Percentiles rank a stretch among this genome's conserved stretches.
phyloP scores from a whole-genome alignment of 164 flowering plant species.

The Piper betle region DNA sequence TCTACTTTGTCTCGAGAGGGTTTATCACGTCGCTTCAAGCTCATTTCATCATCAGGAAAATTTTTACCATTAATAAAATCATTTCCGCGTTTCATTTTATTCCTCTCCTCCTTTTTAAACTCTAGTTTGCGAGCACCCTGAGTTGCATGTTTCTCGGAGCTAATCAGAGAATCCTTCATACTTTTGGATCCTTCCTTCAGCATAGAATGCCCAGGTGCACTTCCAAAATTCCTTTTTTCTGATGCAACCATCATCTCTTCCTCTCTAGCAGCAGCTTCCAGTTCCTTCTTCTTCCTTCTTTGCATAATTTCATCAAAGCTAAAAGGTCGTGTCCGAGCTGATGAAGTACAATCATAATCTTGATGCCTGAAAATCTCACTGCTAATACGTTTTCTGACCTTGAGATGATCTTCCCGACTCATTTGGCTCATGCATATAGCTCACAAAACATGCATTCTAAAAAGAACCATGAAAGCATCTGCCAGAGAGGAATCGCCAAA shows the following conservation, averaged over 20 bases:
- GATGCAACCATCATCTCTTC: slow-evolving; percentile 9
- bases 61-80: slow-evolving; percentile 17
- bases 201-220: slow-evolving; percentile 15
- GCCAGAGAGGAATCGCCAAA: not conserved
- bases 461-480: not conserved
- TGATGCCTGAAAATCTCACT: slow-evolving; percentile 13
- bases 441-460: not conserved
- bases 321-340: slow-evolving; percentile 90
- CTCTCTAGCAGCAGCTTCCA: slow-evolving; percentile 20
- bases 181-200: slow-evolving; percentile 13
- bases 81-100: slow-evolving; percentile 13
- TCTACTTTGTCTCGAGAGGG: slow-evolving; percentile 10
- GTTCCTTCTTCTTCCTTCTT: slow-evolving; percentile 45
- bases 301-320: slow-evolving; percentile 77
- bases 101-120: slow-evolving; percentile 26
- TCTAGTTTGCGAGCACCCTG: slow-evolving; percentile 20
- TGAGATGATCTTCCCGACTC: slow-evolving; percentile 29
- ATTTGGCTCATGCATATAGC: slow-evolving; percentile 17
- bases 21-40: slow-evolving; percentile 15
- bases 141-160: slow-evolving; percentile 8
- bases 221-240: slow-evolving; percentile 12
- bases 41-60: slow-evolving; percentile 14
- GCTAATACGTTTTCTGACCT: slow-evolving; percentile 18
- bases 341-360: slow-evolving; percentile 38
- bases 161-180: slow-evolving; percentile 12